These are phyloP conservation scores for Helianthus annuus DNA, from an alignment of 129 eudicot species.

Conservation along the genomic window DNA sequence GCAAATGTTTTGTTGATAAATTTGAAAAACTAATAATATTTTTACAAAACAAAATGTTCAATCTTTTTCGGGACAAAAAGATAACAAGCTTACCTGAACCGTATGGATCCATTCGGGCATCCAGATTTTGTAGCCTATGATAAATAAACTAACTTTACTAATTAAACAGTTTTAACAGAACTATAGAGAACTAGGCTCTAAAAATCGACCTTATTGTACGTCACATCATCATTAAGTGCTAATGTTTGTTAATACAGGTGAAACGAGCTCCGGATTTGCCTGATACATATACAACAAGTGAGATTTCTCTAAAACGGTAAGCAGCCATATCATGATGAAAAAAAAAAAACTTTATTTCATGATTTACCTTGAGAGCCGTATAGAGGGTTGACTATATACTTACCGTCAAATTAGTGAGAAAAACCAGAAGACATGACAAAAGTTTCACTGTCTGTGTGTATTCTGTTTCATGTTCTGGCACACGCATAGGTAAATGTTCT, in stretches of 20 bases:
- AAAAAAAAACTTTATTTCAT: background rate
- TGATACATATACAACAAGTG: slow-evolving; percentile 30
- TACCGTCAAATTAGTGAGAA: slow-evolving; percentile 42
- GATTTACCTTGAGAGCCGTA: slow-evolving; percentile 68
- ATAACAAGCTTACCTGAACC: slow-evolving; percentile 65
- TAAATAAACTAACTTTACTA: slow-evolving; percentile 19
- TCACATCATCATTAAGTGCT: slow-evolving; percentile 84
- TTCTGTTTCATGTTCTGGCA: background rate
- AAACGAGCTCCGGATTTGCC: slow-evolving; percentile 73
- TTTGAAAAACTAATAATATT: too few relatives aligned
- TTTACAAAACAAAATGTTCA: too few relatives aligned
- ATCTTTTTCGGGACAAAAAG: background rate
- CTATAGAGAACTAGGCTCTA: slow-evolving; percentile 18
- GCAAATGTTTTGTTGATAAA: too few relatives aligned
- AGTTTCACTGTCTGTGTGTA: background rate
- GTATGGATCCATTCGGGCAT: slow-evolving; percentile 97
- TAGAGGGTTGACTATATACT: slow-evolving; percentile 65
- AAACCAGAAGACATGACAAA: background rate
- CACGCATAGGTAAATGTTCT: background rate
- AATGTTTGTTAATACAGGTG: slow-evolving; percentile 62
- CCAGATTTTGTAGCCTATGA: slow-evolving; percentile 96
- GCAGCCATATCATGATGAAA: background rate
- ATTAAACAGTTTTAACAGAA: slow-evolving; percentile 15
- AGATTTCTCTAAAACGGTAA: slow-evolving; percentile 4
- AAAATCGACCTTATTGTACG: slow-evolving; percentile 85